Evolutionary conservation across 225 moss, liverwort and hornwort species (phyloP).

Genomic region (Pleurozium schreberi): DNA sequence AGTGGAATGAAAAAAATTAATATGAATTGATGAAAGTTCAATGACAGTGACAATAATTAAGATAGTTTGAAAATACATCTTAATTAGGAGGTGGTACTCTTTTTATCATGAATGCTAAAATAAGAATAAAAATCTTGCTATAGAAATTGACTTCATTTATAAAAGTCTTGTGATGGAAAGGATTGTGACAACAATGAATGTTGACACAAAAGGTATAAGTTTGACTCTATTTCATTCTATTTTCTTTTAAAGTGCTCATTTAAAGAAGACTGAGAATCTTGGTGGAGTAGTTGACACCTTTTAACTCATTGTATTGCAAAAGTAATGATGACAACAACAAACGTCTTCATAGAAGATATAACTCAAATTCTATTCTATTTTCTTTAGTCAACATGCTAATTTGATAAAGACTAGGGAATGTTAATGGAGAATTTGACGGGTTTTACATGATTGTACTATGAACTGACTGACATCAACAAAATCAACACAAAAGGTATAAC

Average conservation of each 20-base stretch:
- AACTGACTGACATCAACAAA: neutral
- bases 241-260: neutral
- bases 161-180: neutral
- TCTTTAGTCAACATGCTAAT: neutral
- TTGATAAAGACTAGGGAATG: rapidly evolving
- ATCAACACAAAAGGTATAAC: rapidly evolving
- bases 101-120: neutral
- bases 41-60: neutral
- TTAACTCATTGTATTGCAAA: neutral
- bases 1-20: neutral
- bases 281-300: neutral
- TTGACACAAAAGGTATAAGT: neutral
- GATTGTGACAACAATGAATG: neutral
- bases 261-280: neutral
- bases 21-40: neutral
- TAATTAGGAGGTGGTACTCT: rapidly evolving
- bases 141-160: neutral
- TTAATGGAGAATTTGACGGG: neutral
- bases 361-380: neutral
- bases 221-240: rapidly evolving
- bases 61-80: neutral
- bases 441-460: rapidly evolving
- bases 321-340: neutral
- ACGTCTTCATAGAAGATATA: neutral
- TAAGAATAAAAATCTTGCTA: neutral